Evolutionary conservation across 768 basidiomycete species (phyloP), one percentile per base, ranked within the genome.

Genomic region (Serendipita indica): DNA sequence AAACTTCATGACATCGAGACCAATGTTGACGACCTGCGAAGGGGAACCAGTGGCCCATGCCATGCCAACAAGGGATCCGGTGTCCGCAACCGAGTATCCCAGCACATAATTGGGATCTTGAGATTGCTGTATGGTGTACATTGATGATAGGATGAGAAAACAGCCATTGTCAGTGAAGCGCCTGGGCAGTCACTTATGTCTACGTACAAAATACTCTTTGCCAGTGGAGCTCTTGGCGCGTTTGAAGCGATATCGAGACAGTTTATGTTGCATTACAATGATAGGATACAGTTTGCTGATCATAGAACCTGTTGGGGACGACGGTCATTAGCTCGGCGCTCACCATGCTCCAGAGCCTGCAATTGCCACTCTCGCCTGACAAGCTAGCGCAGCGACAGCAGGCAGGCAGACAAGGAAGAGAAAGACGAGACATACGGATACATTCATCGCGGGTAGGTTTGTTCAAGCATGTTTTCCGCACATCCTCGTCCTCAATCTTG

Each of bases 11-110:
- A 88, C 77, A 3, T 84, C 86, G n/a, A 89, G 72, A 1, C 88
- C 88, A 64, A 90, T 82, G 69, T 88, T 87, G 64, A 86, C 74
- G 49, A 90, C 88, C 59, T 84, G 81, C 43, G 79, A 77, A 58
- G 81, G 80, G 7, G 76, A 74, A 2, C 88, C 88, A 64, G 89
- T 86, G 3, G 66, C 60, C 58, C 62, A 67, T 6, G 66, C 66
- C 59, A 67, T 63, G 1, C 84, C 84, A 79, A 90, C 63, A 5
- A 65, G 28, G 20, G 60, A 63, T n/a, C 58, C 64, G 20, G 60
- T 37, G 27, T 62, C 61, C 14, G 65, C 61, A 20, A 63, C 60
- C 52, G 60, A 60, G 45, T 63, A 65, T 30, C 65, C 65, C 18
- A 65, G 41, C 18, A 60, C 59, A 4, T 22, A 4, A 54, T 54